phyloP scores from a whole-genome alignment of 2,329 filamentous ascomycete species.

The Trichoderma lentiforme region DNA sequence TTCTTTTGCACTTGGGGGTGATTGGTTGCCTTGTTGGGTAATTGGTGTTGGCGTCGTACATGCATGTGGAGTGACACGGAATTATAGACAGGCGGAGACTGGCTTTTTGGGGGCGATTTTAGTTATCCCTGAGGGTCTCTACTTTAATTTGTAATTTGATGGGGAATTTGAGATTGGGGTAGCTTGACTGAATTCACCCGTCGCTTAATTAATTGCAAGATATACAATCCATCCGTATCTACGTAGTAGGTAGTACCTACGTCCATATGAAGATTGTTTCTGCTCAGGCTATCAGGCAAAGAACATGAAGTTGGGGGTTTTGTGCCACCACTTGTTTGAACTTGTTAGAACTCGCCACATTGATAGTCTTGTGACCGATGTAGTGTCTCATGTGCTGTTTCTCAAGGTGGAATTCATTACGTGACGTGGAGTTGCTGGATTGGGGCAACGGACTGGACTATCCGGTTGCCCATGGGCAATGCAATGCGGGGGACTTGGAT shows the following conservation, averaged over 20 bases:
- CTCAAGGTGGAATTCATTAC: background rate
- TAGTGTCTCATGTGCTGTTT: background rate
- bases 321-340: background rate
- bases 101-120: background rate
- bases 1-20: background rate
- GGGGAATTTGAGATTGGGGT: background rate
- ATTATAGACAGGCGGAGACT: background rate
- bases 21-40: background rate
- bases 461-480: background rate
- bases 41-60: background rate
- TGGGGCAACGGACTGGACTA: background rate
- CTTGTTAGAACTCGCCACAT: background rate
- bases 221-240: too few relatives aligned
- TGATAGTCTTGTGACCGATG: background rate
- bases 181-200: background rate
- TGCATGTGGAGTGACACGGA: background rate
- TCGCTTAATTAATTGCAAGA: background rate
- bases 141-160: background rate
- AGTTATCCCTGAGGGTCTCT: background rate
- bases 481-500: background rate
- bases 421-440: constrained; percentile 13
- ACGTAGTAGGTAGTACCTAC: too few relatives aligned
- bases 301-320: background rate
- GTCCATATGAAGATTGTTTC: background rate
- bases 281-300: background rate